Conservation (phyloP, 1,284 basidiomycete species). For the Melampsora abietis-canadensis region DNA sequence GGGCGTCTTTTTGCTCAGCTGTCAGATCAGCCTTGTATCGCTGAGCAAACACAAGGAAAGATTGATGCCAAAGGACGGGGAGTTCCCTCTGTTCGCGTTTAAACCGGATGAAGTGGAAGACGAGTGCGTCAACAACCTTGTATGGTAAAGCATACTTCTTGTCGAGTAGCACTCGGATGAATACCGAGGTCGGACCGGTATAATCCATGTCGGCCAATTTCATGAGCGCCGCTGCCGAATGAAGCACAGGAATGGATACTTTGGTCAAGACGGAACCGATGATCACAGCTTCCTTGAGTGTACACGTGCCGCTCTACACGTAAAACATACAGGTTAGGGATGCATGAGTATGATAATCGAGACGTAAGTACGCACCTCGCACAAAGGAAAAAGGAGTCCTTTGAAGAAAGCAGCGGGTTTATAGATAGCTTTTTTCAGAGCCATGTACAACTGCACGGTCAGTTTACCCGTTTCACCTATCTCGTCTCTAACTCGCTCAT, state of each 20-base stretch:
- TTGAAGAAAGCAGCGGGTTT: slow-evolving; percentile 99
- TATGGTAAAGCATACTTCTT: slow-evolving; percentile 98
- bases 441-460: slow-evolving; percentile 81
- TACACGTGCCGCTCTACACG: slow-evolving; percentile 66
- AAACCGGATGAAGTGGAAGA: slow-evolving; percentile 95
- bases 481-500: slow-evolving; percentile 86
- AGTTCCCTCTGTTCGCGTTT: slow-evolving; percentile 63
- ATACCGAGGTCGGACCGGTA: slow-evolving; percentile 87
- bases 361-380: slow-evolving; percentile 66
- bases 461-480: slow-evolving; percentile 80
- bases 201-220: slow-evolving; percentile 97
- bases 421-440: slow-evolving; percentile 84
- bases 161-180: slow-evolving; percentile 93
- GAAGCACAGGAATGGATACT: slow-evolving; percentile 89
- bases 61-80: slow-evolving; percentile 98
- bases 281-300: slow-evolving; percentile 91
- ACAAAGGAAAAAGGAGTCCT: slow-evolving; percentile 90
- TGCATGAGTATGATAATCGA: background rate
- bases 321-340: slow-evolving; percentile 4
- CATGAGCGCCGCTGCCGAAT: slow-evolving; percentile 90
- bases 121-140: slow-evolving; percentile 94
- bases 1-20: slow-evolving; percentile 92
- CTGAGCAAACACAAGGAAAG: slow-evolving; percentile 88
- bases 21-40: slow-evolving; percentile 94
- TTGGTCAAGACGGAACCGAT: slow-evolving; percentile 86